These are phyloP conservation scores for Secale cereale DNA, from an alignment of 176 grass and related monocot species.

Conservation along the genomic window DNA sequence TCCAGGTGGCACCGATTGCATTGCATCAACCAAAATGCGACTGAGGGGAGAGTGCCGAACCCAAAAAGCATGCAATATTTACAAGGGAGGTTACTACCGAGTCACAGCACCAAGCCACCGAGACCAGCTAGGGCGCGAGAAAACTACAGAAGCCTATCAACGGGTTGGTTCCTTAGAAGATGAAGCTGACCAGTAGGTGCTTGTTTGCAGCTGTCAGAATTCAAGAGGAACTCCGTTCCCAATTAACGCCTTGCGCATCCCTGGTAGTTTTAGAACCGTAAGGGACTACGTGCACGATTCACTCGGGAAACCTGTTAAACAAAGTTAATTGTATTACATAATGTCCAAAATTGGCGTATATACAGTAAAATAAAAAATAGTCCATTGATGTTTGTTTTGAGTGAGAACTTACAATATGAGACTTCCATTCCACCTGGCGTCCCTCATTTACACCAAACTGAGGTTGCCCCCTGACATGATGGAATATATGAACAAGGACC, in stretches of 20 bases:
- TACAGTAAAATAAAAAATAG: not conserved
- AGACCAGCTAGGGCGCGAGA: conserved; percentile 4
- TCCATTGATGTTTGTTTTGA: not conserved
- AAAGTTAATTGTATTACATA: not conserved
- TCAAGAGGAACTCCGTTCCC: not conserved
- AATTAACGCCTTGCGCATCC: not conserved
- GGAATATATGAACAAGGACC: conserved; percentile 91
- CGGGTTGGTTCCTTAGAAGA: not conserved
- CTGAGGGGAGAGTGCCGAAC: not conserved
- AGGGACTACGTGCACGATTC: not conserved
- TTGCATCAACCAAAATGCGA: not conserved
- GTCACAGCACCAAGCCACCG: not conserved
- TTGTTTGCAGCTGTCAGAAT: not conserved
- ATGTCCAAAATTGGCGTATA: not conserved
- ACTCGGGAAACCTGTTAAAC: conserved; percentile 43
- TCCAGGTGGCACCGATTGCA: not conserved
- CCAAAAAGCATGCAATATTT: conserved; percentile 13
- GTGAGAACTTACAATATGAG: conserved; percentile 69
- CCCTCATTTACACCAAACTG: conserved; percentile 52
- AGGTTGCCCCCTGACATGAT: conserved; percentile 57
- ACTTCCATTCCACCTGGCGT: conserved; percentile 76
- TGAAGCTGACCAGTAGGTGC: not conserved
- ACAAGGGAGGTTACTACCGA: conserved; percentile 2
- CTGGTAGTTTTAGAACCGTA: conserved; percentile 21
- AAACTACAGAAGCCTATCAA: not conserved